Evolutionary conservation across 169 alveolate species (phyloP).

Genomic region (Plasmodium sp.): DNA sequence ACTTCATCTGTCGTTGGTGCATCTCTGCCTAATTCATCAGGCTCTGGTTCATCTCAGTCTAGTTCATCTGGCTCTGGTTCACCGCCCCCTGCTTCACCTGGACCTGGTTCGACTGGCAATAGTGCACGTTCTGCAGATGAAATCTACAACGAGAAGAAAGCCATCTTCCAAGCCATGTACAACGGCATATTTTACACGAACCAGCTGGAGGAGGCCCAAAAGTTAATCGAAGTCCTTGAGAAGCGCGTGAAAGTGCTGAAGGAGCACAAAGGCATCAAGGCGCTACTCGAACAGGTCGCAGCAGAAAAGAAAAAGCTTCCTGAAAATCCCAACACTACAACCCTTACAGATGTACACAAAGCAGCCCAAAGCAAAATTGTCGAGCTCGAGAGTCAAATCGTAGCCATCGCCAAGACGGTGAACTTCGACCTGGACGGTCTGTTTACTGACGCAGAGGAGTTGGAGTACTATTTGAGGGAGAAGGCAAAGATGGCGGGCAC

Average conservation of each 20-base stretch:
- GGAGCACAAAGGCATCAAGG: background rate
- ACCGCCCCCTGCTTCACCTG: too few species aligned
- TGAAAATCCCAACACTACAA: background rate
- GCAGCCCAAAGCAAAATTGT: background rate
- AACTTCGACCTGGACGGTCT: constrained; percentile 18
- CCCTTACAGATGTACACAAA: background rate
- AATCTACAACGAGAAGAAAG: background rate
- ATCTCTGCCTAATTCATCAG: too few species aligned
- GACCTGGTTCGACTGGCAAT: background rate
- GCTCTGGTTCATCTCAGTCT: too few species aligned
- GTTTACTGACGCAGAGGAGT: constrained; percentile 22
- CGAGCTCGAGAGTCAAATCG: background rate
- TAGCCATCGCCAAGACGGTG: constrained; percentile 36
- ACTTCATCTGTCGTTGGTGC: too few species aligned
- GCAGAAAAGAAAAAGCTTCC: background rate
- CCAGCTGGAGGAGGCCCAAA: constrained; percentile 34
- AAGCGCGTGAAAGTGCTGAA: constrained; percentile 13
- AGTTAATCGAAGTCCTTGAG: constrained; percentile 8
- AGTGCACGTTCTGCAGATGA: background rate
- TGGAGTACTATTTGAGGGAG: constrained; percentile 48
- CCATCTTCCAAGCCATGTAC: background rate
- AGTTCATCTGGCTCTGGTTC: background rate
- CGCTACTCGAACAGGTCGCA: background rate
- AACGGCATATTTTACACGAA: constrained; percentile 24
- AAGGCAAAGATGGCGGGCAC: background rate